phyloP scores from a whole-genome alignment of 1,284 basidiomycete genomes.

The Leccinum pachyderme region DNA sequence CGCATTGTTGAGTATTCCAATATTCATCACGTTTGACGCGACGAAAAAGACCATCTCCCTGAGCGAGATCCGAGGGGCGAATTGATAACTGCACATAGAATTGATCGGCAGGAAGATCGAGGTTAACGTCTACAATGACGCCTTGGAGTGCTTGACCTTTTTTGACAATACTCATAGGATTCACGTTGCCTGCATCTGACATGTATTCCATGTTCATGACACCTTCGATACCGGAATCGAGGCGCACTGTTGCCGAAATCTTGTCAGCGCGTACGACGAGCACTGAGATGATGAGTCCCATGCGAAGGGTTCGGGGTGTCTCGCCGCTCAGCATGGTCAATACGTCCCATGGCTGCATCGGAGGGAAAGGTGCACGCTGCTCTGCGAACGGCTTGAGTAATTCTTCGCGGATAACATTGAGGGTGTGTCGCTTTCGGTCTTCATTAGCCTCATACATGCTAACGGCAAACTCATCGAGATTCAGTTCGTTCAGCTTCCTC shows the following conservation, averaged over 20 bases:
- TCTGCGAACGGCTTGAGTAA: constrained; percentile 87
- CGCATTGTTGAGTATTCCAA: constrained; percentile 68
- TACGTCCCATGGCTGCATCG: constrained; percentile 77
- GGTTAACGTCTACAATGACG: constrained; percentile 73
- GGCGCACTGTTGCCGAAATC: constrained; percentile 56
- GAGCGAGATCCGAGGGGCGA: constrained; percentile 65
- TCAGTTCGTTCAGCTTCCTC: constrained; percentile 87
- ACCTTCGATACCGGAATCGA: constrained; percentile 94
- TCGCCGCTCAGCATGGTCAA: constrained; percentile 97
- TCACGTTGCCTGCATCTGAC: constrained; percentile 45
- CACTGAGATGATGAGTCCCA: constrained; percentile 85
- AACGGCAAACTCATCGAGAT: constrained; percentile 94
- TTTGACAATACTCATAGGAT: constrained; percentile 51
- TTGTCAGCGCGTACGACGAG: constrained; percentile 60
- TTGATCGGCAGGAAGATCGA: constrained; percentile 59
- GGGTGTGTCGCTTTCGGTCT: constrained; percentile 84
- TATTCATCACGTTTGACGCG: constrained; percentile 59
- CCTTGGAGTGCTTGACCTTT: constrained; percentile 82
- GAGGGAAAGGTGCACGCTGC: constrained; percentile 64
- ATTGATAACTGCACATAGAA: constrained; percentile 81
- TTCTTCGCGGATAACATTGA: constrained; percentile 88
- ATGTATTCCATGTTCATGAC: constrained; percentile 71
- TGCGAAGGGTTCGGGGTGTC: constrained; percentile 74
- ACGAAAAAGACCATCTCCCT: constrained; percentile 66
- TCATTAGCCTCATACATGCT: constrained; percentile 84